Evolutionary conservation across 148 eudicot genomes (phyloP), one percentile per base, ranked within the genome.

Genomic region (Polygonum maritimum): DNA sequence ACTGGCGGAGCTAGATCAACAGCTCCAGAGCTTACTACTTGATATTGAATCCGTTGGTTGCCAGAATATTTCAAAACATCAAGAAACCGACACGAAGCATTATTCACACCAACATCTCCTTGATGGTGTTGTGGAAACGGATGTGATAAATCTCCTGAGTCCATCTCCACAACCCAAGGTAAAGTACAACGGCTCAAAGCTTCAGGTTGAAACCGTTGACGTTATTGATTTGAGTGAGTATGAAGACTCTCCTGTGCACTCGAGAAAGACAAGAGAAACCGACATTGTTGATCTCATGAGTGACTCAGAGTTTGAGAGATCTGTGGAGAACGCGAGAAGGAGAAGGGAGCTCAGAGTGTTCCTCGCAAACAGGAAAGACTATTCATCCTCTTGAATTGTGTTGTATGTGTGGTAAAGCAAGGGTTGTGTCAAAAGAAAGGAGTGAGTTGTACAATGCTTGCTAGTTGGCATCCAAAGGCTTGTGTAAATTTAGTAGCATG

Each of bases 221-320:
- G 79, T 89, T 38, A 91, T 91, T 52, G 94, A 89, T 72, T 76
- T 91, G 81, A 85, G 91, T 70, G 98, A 91, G 1, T 85, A 92
- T 26, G 98, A 94, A 31, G 74, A 75, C 15, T 85, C 97, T 35
- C 94, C 97, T 41, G 90, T 85, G 58, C 88, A 88, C 76, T 80
- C 76, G 47, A 87, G 63, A 77, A 91, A 86, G 79, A 88, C 89
- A 7, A 86, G 74, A 67, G 92, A 91, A 47, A 81, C 89, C 19
- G 63, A 87, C 90, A 73, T 60, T 82, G 82, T 91, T 87, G 38
- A 73, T 77, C 38, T 77, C 74, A 58, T 78, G 78, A 81, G 57
- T 15, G 48, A 73, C 22, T 67, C 71, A 3, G 71, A 67, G 71
- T 36, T 67, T 36, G 71, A 67, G 71, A 67, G 71, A 67, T 35